Evolutionary conservation across 2,329 filamentous ascomycete genomes (phyloP), one percentile per base, ranked within the genome.

Genomic region (Myriosclerotinia scirpicola): DNA sequence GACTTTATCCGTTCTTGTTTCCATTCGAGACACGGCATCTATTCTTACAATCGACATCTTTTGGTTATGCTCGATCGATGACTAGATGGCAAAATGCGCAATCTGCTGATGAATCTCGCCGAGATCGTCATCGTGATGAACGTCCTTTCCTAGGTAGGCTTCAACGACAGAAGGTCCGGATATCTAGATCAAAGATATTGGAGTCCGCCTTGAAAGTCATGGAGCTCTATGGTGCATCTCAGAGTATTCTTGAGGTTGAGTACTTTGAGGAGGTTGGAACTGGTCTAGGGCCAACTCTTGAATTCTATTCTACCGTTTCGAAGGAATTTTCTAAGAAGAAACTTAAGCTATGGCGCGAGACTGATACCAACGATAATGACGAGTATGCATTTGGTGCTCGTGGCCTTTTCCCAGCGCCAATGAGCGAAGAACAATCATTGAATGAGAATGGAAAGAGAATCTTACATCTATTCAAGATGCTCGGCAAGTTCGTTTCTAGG

Each of bases 231-330:
- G 95, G 95, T 0, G 92, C 92, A n/a, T 96, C 94, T 0, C 92
- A 96, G 67, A 98, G 94, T 76, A 91, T 98, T 38, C 81, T 99
- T 0, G 95, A 99, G 76, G 94, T 99, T 2, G 96, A 99, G 75
- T 99, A 99, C 75, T 99, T 99, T 72, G 95, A 98, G 74, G 95
- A 99, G 79, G 95, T 99, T 30, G 95, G 95, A 66, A 99, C 96
- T 34, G 95, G 95, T 56, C 83, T 99, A 55, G 95, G 95, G 0
- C 95, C 95, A 5, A 99, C 95, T 0, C 84, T 99, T 17, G 95
- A 99, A 76, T 99, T 99, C 77, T 99, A 99, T 79, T 97, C 95
- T 0, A 96, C 92, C 0, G 94, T 98, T 1, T 99, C 95, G 0
- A 95, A 92, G 73, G 95, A 99, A 77, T 98, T 98, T 75, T 94